Conservation (phyloP, 345 rosid genomes). For the Rubroshorea leprosula region DNA sequence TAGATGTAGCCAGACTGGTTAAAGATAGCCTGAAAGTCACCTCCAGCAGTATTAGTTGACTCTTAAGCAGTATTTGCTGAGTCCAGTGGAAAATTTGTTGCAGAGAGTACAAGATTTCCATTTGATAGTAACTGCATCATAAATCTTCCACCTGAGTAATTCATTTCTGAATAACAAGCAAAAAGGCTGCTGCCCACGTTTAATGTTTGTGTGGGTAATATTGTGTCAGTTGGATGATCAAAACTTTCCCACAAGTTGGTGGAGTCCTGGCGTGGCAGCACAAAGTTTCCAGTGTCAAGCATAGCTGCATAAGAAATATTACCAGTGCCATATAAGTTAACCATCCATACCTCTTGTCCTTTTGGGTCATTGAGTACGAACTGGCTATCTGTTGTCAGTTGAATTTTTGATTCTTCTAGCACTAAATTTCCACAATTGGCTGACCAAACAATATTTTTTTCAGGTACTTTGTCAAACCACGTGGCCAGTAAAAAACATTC, state of each 20-base stretch:
- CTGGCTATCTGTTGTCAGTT: slow-evolving; percentile 25
- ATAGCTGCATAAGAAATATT: slow-evolving; percentile 34
- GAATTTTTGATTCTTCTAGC: slow-evolving; percentile 31
- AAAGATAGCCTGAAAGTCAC: slow-evolving; percentile 29
- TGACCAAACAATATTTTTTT: slow-evolving; percentile 42
- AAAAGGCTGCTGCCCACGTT: slow-evolving; percentile 15
- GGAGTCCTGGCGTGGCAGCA: slow-evolving; percentile 14
- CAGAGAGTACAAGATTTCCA: slow-evolving; percentile 30
- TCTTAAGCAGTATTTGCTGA: not conserved
- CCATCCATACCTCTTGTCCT: slow-evolving; percentile 27
- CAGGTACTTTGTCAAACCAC: slow-evolving; percentile 36
- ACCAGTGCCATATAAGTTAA: slow-evolving; percentile 1
- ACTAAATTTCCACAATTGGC: slow-evolving; percentile 25
- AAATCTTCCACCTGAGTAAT: slow-evolving; percentile 36
- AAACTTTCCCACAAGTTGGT: slow-evolving; percentile 40
- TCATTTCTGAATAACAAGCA: slow-evolving; percentile 24
- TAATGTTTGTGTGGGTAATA: slow-evolving; percentile 45
- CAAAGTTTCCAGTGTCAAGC: slow-evolving; percentile 52
- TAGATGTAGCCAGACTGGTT: slow-evolving; percentile 42
- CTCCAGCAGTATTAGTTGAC: too few relatives aligned
- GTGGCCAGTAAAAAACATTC: slow-evolving; percentile 30
- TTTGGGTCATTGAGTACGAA: slow-evolving; percentile 31
- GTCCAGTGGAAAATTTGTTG: slow-evolving; percentile 18
- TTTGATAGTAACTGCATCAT: slow-evolving; percentile 21
- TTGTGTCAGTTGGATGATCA: slow-evolving; percentile 45